Conservation (phyloP, 2,329 filamentous ascomycete genomes). For the Aspergillus pseudoglaucus region DNA sequence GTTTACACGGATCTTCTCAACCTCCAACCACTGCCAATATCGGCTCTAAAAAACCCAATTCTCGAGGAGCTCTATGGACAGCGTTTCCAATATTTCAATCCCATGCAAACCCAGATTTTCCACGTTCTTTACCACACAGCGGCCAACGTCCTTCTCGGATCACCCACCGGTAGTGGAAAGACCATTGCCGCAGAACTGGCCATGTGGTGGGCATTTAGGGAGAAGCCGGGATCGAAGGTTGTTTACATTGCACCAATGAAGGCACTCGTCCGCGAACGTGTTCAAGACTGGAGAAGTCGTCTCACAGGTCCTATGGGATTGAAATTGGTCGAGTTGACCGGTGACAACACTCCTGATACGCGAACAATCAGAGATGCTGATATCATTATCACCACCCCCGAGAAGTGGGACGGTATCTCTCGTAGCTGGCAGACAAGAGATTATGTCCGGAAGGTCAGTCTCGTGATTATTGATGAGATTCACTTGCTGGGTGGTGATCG, state of each 20-base stretch:
- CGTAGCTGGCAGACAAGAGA: conserved; percentile 97
- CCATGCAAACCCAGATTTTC: conserved; percentile 99
- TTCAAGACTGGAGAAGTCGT: conserved; percentile 86
- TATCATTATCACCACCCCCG: conserved; percentile 97
- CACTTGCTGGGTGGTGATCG: conserved; percentile 94
- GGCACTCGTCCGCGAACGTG: conserved; percentile 89
- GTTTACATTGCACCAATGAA: conserved; percentile 99
- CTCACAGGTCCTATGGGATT: conserved; percentile 77
- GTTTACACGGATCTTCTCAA: conserved; percentile 93
- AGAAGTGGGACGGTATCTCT: conserved; percentile 99
- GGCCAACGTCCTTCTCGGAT: conserved; percentile 87
- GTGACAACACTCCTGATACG: conserved; percentile 96
- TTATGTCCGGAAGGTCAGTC: conserved; percentile 87
- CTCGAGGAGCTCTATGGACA: conserved; percentile 84
- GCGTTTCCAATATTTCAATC: conserved; percentile 94
- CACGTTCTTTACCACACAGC: conserved; percentile 90
- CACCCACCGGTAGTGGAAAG: conserved; percentile 94
- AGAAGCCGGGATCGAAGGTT: conserved; percentile 90
- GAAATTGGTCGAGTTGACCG: conserved; percentile 90
- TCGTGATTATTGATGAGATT: conserved; percentile 98
- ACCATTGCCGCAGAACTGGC: conserved; percentile 92
- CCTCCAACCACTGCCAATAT: conserved; percentile 80
- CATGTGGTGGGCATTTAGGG: conserved; percentile 99
- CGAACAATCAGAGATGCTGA: conserved; percentile 92
- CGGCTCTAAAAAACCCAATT: conserved; percentile 76